Base-by-base conservation (phyloP, 1,284 basidiomycete species). In the Schizopora paradoxa region DNA sequence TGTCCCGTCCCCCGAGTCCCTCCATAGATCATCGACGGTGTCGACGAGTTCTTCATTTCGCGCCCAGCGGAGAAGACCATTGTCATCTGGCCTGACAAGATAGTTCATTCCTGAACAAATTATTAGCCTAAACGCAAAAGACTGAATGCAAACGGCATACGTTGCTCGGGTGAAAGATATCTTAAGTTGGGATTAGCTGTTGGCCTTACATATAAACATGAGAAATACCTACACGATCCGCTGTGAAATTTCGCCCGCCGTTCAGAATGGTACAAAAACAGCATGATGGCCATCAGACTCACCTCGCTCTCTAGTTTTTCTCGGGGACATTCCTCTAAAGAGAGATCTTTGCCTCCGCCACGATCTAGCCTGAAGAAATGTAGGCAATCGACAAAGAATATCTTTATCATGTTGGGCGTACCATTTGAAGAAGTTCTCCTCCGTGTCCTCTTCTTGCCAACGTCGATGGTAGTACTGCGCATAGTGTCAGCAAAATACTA, bases 361-460 rank as follows among this genome's bases (percentile, higher is more conserved):
- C 71, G 60, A 55, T 90, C 86, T 5, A 90, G 72, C 85, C 84
- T 86, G 48, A 47, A 45, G 32, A n/a, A 10, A 28, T 4, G 34
- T 6, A 27, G 37, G 19, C n/a, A 33, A 52, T 28, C 41, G 36
- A 32, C 36, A 47, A 2, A 42, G 37, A 37, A 7, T 7, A 22
- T 8, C 27, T 4, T 19, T 45, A 43, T 23, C 21, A 14, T 26
- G n/a, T 11, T 16, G 31, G 7, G 47, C 62, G 39, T 49, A 77
- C 80, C 83, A 86, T 55, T 70, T 67, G 64, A 86, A 88, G 59
- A 88, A 86, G 60, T 86, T 87, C 43, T 85, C 79, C 19, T 58
- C 57, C 0, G 82, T 84, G 51, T 85, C 74, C 4, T 73, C 70
- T 41, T 76, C 68, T 54, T 77, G 69, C 84, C 84, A 88, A 38